These are phyloP conservation scores for Lablab purpureus DNA, from an alignment of 306 rosid species.

Conservation along the genomic window DNA sequence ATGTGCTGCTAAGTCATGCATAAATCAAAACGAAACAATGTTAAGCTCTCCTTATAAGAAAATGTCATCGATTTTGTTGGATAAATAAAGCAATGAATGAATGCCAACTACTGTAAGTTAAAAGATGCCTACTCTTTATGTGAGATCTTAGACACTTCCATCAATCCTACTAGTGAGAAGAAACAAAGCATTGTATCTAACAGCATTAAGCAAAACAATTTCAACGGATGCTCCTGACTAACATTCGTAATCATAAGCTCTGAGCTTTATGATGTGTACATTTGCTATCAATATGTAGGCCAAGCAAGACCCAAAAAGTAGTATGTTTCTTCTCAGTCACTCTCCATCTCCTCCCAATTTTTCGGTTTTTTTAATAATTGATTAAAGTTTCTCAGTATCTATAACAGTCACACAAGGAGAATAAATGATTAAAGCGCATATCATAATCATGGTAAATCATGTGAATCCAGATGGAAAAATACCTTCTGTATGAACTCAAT, in stretches of 20 bases:
- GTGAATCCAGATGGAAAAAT: slow-evolving; percentile 23
- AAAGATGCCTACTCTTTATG: neutral
- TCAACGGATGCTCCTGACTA: neutral
- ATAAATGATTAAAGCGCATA: neutral
- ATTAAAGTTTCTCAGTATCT: neutral
- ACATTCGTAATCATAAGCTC: neutral
- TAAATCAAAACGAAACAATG: slow-evolving; percentile 10
- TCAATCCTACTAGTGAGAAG: neutral
- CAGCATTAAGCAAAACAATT: neutral
- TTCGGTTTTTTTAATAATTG: neutral
- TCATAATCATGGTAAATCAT: neutral
- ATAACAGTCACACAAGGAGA: slow-evolving; percentile 9
- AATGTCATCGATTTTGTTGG: neutral
- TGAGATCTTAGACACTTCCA: neutral
- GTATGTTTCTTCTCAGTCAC: neutral
- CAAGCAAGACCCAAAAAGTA: slow-evolving; percentile 18
- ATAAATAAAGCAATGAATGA: slow-evolving; percentile 6
- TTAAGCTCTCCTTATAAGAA: neutral
- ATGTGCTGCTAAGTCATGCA: neutral
- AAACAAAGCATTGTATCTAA: neutral
- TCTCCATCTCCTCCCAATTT: neutral
- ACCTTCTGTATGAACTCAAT: slow-evolving; percentile 74
- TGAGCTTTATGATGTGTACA: neutral
- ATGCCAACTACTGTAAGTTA: neutral
- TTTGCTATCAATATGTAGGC: neutral